A percentile compares a stretch with the other conserved stretches of the same genome.
Conservation (phyloP, 257 asterid genomes). For the Cynanchum wilfordii region DNA sequence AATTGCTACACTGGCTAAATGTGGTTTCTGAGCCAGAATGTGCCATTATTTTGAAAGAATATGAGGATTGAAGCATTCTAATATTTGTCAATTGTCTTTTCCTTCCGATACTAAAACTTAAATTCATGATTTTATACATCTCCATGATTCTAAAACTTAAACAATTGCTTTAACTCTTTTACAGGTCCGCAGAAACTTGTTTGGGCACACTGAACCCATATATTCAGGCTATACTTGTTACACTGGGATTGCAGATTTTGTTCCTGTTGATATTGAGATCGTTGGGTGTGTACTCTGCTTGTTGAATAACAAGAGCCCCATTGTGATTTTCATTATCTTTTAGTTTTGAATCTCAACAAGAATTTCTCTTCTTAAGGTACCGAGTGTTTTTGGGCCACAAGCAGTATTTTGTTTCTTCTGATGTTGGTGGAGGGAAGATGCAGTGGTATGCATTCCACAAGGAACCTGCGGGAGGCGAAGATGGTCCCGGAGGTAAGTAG, state of each 20-base stretch:
- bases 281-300: slow-evolving; percentile 62
- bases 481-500: slow-evolving; percentile 48
- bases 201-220: slow-evolving; percentile 57
- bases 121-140: not conserved
- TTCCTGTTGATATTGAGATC: slow-evolving; percentile 89
- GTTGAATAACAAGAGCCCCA: not conserved
- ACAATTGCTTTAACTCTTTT: not conserved
- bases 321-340: not conserved
- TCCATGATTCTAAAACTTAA: not conserved
- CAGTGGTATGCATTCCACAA: slow-evolving; percentile 98
- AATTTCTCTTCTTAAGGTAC: slow-evolving; percentile 48
- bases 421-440: slow-evolving; percentile 98
- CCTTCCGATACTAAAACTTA: not conserved
- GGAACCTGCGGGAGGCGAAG: slow-evolving; percentile 78
- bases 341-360: not conserved
- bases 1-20: not conserved
- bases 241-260: slow-evolving; percentile 93
- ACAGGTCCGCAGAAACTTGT: slow-evolving; percentile 71
- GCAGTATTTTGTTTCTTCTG: slow-evolving; percentile 95
- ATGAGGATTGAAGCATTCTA: not conserved
- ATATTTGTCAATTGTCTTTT: not conserved
- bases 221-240: slow-evolving; percentile 97
- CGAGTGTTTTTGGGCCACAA: slow-evolving; percentile 97
- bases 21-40: not conserved
- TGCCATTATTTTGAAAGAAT: not conserved